Base-by-base conservation (phyloP, 2,329 filamentous ascomycete genomes). In the Scortechinia acanthostroma region DNA sequence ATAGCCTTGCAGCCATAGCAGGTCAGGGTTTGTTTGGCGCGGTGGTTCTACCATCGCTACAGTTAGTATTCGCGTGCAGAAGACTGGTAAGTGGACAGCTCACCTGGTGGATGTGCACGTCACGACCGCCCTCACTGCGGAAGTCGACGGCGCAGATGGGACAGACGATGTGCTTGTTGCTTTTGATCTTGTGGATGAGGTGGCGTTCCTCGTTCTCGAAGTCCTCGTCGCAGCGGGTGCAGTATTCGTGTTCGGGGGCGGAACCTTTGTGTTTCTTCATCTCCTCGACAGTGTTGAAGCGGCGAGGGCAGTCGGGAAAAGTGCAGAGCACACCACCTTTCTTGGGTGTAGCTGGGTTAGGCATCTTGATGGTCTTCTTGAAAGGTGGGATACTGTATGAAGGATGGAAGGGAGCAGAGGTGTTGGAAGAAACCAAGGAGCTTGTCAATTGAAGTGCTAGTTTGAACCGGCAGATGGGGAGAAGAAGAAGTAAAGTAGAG, bases 1-100 rank as follows among this genome's bases (percentile, higher is more conserved):
- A 55, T 55, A 2, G 51, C 47, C 0, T 52, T 43, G 47, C 74
- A 78, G 21, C 67, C 73, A 1, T 71, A 71, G 42, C 74, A 78
- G 2, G 49, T 42, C 1, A 78, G 59, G 2, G 63, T 48, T 45
- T 73, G 68, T 16, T 57, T 51, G 13, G 60, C 50, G 4, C 60
- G 59, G 46, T 74, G 71, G 10, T 50, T 13, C 35, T 40, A 19
- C 20, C 25, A 30, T 10, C 25, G 25, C 10, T 10, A 10, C 25
- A 10, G 4, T 28, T 46, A 14, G 4, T 43, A 4, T 28, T 21
- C 42, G 16, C 22, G 20, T 20, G 43, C 19, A 21, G 14, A 22
- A 23, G 22, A n/a, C 3, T 16, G 6, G 3, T 42, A 3, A 6
- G 21, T 40, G 21, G 17, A 30, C n/a, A 10, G 10, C 10, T 19